Base-by-base conservation (phyloP, 1,139 yeast genomes). In the Protomyces inundatus region DNA sequence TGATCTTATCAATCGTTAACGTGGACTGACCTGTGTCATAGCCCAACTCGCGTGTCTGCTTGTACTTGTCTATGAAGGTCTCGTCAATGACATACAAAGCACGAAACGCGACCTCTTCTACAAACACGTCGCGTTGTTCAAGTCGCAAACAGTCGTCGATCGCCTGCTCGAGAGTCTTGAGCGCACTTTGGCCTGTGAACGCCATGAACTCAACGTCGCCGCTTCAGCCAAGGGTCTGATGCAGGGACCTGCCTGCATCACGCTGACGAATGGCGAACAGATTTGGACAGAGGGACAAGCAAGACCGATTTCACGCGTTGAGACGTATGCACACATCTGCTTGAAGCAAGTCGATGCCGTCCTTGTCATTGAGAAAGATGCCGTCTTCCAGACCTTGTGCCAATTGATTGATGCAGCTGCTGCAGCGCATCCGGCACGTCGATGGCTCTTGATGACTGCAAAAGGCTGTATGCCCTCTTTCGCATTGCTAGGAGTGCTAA, bases 141-240 rank as follows among this genome's bases (percentile, higher is more conserved):
- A 73, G 42, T 71, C 71, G 1, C 93, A 87, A 70, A 23, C 68
- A 0, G 72, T 68, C 4, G 83, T 85, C 1, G 82, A 82, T 64
- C 64, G 70, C 0, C 70, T 79, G 1, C 68, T 87, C 1, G 79
- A 77, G n/a, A 68, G 67, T 39, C 58, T 77, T 9, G 69, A 73
- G 3, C 37, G 64, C 4, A 60, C 73, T 2, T 59, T 77, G 6
- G 67, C 67, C 2, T 69, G 67, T 4, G 7, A 9, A 10, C 54
- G 54, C 32, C 58, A 72, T 70, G 70, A 74, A 68, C 70, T 86
- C 30, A 79, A 80, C 40, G 78, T 85, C 9, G 77, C 77, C 33
- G 84, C 90, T 0, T 77, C 87, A 2, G 88, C 84, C 61, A 86
- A 85, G 71, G 90, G 91, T 0, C 73, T 85, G 39, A 72, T 85